Evolutionary conservation across 2,329 filamentous ascomycete genomes (phyloP), one percentile per base, ranked within the genome.

Genomic region (Ascosphaera apis): DNA sequence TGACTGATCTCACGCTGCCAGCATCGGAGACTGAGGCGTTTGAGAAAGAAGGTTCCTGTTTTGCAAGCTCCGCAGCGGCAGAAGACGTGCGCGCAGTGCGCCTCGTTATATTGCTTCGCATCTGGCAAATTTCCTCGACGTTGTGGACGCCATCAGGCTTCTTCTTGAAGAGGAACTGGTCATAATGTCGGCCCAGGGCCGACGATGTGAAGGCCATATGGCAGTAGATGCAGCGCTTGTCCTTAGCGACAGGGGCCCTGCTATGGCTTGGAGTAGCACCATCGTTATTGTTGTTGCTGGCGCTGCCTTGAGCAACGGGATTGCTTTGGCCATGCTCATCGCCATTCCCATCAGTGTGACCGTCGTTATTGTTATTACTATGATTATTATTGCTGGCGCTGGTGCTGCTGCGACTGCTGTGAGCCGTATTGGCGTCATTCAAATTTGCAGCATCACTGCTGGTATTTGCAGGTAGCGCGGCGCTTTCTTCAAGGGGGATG

Each of bases 111-210:
- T 72, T 69, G 32, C 81, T 80, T 36, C 86, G 72, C 48, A 91
- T 61, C 54, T 77, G 80, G 45, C 70, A 69, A 48, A 95, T 95
- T 54, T 81, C 80, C 5, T 86, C 80, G 39, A 93, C 80, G 58
- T 91, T 67, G 56, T 95, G 86, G 33, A 92, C 60, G 35, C 84
- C 84, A 56, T 95, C 86, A 1, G 86, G 82, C 53, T 93, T 93
- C 60, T 83, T 91, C 40, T 83, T 76, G 50, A 83, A 84, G 48
- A 93, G 84, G 54, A 91, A 93, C 28, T 92, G 69, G 53, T 95
- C 86, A 44, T 93, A 73, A 56, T 95, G 86, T 33, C 86, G 76
- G 35, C 86, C 86, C 36, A 95, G 70, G 2, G 82, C 91, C 12
- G 83, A 92, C 1, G 84, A 93, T 12, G 86, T 93, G 52, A 93